These are phyloP conservation scores for Psilocybe cubensis DNA, from an alignment of 768 basidiomycete species.

Conservation along the genomic window DNA sequence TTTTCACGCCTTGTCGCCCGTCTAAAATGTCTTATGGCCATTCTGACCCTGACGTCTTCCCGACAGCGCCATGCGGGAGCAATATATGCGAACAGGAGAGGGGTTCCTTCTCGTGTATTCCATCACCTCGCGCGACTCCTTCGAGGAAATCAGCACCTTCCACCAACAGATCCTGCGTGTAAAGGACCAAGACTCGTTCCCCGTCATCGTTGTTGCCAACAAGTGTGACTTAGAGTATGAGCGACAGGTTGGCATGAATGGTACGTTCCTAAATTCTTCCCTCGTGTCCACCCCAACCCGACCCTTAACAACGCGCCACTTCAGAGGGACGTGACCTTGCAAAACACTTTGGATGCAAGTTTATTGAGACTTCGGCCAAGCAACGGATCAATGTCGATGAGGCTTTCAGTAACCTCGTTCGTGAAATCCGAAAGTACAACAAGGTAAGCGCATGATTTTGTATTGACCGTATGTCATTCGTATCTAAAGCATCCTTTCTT, in stretches of 20 bases:
- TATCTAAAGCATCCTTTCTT: conserved; percentile 10
- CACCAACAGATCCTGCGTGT: conserved; percentile 96
- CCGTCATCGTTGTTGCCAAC: conserved; percentile 97
- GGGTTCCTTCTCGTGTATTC: conserved; percentile 98
- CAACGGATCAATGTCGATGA: conserved; percentile 97
- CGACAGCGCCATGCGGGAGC: conserved; percentile 93
- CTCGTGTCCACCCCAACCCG: neutral
- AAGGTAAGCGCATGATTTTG: conserved; percentile 54
- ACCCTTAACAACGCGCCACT: neutral
- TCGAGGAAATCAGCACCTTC: conserved; percentile 96
- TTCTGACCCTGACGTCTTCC: neutral
- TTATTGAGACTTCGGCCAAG: conserved; percentile 96
- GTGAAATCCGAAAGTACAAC: conserved; percentile 93
- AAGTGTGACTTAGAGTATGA: conserved; percentile 97
- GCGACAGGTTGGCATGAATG: conserved; percentile 94
- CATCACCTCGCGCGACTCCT: conserved; percentile 96
- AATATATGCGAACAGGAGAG: conserved; percentile 98
- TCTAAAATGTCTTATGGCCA: neutral
- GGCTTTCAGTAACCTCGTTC: conserved; percentile 90
- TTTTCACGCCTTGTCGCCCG: neutral
- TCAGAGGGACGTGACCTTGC: conserved; percentile 97
- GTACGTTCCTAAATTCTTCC: conserved; percentile 46
- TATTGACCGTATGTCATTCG: neutral
- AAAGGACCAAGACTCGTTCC: conserved; percentile 95
- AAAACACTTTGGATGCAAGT: conserved; percentile 91